phyloP scores from a whole-genome alignment of 345 rosid genomes.

The Anastatica hierochuntica region DNA sequence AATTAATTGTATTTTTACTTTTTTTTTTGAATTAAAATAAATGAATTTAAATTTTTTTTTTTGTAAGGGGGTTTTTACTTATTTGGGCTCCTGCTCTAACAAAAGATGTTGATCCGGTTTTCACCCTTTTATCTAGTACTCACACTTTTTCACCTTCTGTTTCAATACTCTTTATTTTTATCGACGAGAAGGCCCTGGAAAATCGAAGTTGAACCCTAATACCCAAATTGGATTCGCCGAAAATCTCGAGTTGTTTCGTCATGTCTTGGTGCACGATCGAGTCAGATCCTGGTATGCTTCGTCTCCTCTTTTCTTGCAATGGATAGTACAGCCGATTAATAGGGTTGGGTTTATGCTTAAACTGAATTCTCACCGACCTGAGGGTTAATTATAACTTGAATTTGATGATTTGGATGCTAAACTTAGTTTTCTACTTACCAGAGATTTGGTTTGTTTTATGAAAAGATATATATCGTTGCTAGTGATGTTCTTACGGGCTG shows the following conservation, averaged over 20 bases:
- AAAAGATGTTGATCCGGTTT: no score
- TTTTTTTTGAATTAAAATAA: no score
- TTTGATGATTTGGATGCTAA: neutral
- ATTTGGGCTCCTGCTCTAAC: no score
- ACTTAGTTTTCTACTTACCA: neutral
- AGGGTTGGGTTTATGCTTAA: neutral
- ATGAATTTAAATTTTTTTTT: no score
- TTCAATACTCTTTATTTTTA: no score
- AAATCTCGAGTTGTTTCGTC: conserved; percentile 6
- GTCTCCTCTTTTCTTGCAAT: neutral
- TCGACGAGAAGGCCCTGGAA: no score
- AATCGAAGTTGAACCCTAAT: conserved; percentile 24
- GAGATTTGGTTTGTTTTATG: neutral
- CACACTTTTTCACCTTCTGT: no score
- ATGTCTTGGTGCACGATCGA: conserved; percentile 99
- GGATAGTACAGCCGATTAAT: neutral
- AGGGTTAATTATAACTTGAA: neutral
- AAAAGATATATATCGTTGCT: neutral
- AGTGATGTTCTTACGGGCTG: neutral
- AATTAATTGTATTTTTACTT: no score
- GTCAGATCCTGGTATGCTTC: conserved; percentile 80
- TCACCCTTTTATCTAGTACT: no score
- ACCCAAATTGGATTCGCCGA: conserved; percentile 15
- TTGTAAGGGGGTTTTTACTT: no score
- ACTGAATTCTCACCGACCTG: neutral